Percentiles rank a stretch among this genome's conserved stretches.
These are phyloP conservation scores for Nothophaeocryptopus gaeumannii DNA, from an alignment of 2,329 filamentous ascomycete genomes.

Conservation along the genomic window DNA sequence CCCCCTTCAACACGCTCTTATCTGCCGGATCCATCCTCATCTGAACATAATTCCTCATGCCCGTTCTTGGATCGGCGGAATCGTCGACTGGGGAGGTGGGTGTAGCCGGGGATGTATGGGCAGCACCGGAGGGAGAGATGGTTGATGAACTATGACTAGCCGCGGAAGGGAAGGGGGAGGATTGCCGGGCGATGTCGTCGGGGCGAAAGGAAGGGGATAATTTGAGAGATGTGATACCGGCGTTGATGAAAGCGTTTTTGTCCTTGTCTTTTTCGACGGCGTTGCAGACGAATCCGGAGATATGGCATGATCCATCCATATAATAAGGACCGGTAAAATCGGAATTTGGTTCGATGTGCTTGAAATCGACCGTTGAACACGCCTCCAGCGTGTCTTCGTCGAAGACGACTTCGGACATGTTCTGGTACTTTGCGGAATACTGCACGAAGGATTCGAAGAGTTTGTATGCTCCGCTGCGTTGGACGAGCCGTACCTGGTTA, in stretches of 20 bases:
- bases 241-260: slow-evolving; percentile 36
- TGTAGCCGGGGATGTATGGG: slow-evolving; percentile 19
- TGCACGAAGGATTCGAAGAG: slow-evolving; percentile 29
- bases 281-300: slow-evolving; percentile 41
- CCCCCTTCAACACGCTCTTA: slow-evolving; percentile 26
- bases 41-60: slow-evolving; percentile 31
- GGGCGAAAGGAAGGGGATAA: slow-evolving; percentile 25
- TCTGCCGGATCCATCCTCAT: slow-evolving; percentile 32
- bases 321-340: slow-evolving; percentile 38
- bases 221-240: slow-evolving; percentile 37
- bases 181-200: not conserved
- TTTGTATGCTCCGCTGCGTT: slow-evolving; percentile 23
- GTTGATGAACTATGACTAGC: too few species aligned
- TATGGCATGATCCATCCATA: slow-evolving; percentile 37
- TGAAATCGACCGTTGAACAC: slow-evolving; percentile 32
- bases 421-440: slow-evolving; percentile 27
- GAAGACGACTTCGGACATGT: slow-evolving; percentile 30
- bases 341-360: slow-evolving; percentile 21
- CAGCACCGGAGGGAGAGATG: not conserved
- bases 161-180: too few species aligned
- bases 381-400: slow-evolving; percentile 26
- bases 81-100: not conserved
- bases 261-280: slow-evolving; percentile 30
- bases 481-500: slow-evolving; percentile 20
- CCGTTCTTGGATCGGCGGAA: not conserved